A percentile compares a stretch with the other conserved stretches of the same genome.
Conservation (phyloP, 2,329 filamentous ascomycete genomes). For the Penicillium sp. region DNA sequence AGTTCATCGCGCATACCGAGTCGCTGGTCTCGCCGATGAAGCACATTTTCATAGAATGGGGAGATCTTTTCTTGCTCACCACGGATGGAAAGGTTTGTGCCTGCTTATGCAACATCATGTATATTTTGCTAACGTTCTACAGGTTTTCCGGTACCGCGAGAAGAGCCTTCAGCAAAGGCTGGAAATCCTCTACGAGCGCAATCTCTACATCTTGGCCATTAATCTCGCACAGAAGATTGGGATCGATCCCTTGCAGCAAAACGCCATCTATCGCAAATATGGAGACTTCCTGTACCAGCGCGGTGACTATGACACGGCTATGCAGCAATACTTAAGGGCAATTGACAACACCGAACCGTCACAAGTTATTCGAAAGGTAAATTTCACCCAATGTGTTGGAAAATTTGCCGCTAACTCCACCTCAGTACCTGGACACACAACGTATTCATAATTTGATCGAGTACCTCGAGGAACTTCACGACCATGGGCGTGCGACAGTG, state of each 20-base stretch:
- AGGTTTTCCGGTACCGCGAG: conserved; percentile 87
- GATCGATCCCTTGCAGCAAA: conserved; percentile 78
- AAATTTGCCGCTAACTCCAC: conserved; percentile 18
- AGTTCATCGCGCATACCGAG: conserved; percentile 87
- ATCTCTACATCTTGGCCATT: conserved; percentile 88
- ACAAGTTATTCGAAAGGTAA: conserved; percentile 87
- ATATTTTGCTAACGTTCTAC: conserved; percentile 17
- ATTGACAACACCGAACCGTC: conserved; percentile 96
- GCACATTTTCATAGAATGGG: conserved; percentile 83
- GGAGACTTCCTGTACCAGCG: conserved; percentile 94
- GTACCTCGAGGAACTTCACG: conserved; percentile 93
- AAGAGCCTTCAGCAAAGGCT: conserved; percentile 87
- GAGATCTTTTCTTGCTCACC: conserved; percentile 84
- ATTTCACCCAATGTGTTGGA: background rate
- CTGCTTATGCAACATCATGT: background rate
- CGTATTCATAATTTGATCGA: conserved; percentile 96
- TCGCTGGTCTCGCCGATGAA: conserved; percentile 79
- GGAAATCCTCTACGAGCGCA: conserved; percentile 90
- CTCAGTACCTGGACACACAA: conserved; percentile 89
- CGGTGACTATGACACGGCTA: conserved; percentile 94
- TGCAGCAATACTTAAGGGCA: conserved; percentile 95
- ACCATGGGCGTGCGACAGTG: conserved; percentile 87
- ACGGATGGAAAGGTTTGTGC: conserved; percentile 80
- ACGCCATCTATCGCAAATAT: conserved; percentile 88
- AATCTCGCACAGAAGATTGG: conserved; percentile 89